A percentile compares a stretch with the other conserved stretches of the same genome.
Evolutionary conservation across 2,329 filamentous ascomycete species (phyloP).

Genomic region (Exophiala bonariae): DNA sequence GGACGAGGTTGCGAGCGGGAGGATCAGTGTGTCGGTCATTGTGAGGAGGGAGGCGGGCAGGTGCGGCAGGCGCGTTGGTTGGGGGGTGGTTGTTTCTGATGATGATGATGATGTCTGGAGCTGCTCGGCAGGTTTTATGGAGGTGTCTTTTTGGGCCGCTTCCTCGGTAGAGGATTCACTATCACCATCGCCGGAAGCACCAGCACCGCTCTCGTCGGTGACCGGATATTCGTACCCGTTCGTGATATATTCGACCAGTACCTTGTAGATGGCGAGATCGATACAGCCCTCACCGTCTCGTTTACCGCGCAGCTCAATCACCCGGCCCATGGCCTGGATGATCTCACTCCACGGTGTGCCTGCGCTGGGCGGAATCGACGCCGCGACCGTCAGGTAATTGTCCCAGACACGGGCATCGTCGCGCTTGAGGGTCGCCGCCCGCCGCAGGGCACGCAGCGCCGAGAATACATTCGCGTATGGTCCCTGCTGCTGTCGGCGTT

Average conservation of each 20-base stretch:
- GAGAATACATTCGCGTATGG: constrained; percentile 67
- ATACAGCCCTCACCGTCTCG: constrained; percentile 73
- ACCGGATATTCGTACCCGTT: constrained; percentile 41
- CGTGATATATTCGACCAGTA: constrained; percentile 71
- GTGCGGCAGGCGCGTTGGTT: constrained; percentile 51
- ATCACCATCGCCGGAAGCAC: background rate
- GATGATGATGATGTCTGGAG: constrained; percentile 34
- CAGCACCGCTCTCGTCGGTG: background rate
- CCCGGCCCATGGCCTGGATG: constrained; percentile 69
- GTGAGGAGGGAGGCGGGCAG: constrained; percentile 55
- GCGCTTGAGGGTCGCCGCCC: constrained; percentile 78
- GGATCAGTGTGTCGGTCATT: constrained; percentile 71
- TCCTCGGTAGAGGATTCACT: background rate
- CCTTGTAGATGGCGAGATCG: constrained; percentile 70
- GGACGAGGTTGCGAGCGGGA: constrained; percentile 80
- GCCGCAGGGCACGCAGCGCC: constrained; percentile 81
- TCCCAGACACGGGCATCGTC: constrained; percentile 95
- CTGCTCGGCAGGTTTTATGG: no score
- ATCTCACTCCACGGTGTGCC: constrained; percentile 67
- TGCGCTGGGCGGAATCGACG: constrained; percentile 66
- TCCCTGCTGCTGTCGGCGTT: constrained; percentile 4
- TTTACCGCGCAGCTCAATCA: constrained; percentile 70
- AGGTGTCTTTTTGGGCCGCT: background rate
- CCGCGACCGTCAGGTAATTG: constrained; percentile 85
- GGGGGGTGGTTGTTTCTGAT: constrained; percentile 36